Evolutionary conservation across 140 eudicot genomes (phyloP).

Genomic region (Flaveria floridana): DNA sequence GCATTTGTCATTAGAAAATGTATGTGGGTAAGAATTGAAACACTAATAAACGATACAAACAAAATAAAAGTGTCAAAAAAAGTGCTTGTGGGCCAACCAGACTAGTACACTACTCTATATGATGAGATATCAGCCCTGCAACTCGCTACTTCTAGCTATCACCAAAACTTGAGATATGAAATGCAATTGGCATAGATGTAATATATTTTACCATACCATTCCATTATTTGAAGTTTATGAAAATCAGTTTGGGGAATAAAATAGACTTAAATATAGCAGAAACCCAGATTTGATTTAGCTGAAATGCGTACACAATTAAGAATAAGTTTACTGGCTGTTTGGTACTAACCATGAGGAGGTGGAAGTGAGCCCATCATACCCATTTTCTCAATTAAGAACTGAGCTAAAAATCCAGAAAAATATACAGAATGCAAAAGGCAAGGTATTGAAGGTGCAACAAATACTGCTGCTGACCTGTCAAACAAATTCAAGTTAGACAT

Average conservation of each 20-base stretch:
- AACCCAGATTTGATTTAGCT: background rate
- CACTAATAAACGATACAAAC: background rate
- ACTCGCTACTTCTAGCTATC: constrained; percentile 13
- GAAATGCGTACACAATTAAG: background rate
- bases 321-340: background rate
- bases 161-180: constrained; percentile 13
- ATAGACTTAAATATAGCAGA: background rate
- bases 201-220: background rate
- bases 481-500: constrained; percentile 33
- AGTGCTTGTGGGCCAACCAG: background rate
- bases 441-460: constrained; percentile 70
- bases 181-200: background rate
- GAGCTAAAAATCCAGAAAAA: constrained; percentile 72
- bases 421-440: constrained; percentile 68
- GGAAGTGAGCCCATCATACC: constrained; percentile 98
- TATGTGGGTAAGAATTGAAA: background rate
- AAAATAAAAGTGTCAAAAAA: background rate
- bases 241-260: background rate
- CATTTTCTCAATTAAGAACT: constrained; percentile 88
- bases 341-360: constrained; percentile 85
- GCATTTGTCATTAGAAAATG: background rate
- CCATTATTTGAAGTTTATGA: background rate
- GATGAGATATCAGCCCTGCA: background rate
- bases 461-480: constrained; percentile 63
- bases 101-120: background rate